A percentile compares a stretch with the other conserved stretches of the same genome.
Evolutionary conservation across 768 basidiomycete genomes (phyloP).

Genomic region (Lepiota subincarnata): DNA sequence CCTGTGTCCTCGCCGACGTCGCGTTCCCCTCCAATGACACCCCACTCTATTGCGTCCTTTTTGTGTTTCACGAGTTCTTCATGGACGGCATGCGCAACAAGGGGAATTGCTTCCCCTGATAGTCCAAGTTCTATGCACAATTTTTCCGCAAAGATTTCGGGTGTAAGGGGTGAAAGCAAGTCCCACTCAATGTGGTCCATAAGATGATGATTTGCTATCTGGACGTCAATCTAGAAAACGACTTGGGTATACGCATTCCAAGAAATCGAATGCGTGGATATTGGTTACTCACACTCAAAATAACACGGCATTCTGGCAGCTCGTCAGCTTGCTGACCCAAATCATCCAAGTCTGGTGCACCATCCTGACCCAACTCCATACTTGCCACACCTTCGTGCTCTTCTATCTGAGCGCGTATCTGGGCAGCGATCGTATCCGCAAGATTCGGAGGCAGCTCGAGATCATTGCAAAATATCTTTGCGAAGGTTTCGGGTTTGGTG

Average conservation of each 20-base stretch:
- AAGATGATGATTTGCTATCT: slow-evolving; percentile 87
- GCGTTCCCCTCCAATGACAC: slow-evolving; percentile 65
- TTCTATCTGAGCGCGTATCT: slow-evolving; percentile 88
- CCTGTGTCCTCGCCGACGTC: slow-evolving; percentile 27
- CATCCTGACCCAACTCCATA: slow-evolving; percentile 68
- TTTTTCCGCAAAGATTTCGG: slow-evolving; percentile 75
- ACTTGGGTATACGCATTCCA: background rate
- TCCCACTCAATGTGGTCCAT: slow-evolving; percentile 99
- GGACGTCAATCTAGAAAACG: slow-evolving; percentile 84
- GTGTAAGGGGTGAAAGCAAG: slow-evolving; percentile 86
- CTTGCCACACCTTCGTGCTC: slow-evolving; percentile 82
- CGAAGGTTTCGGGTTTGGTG: slow-evolving; percentile 83
- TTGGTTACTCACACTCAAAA: slow-evolving; percentile 60
- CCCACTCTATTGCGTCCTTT: slow-evolving; percentile 92
- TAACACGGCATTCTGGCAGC: slow-evolving; percentile 74
- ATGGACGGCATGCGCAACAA: slow-evolving; percentile 90
- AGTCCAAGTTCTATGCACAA: slow-evolving; percentile 87
- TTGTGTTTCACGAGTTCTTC: slow-evolving; percentile 96
- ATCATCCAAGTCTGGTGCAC: slow-evolving; percentile 43
- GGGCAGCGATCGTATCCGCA: slow-evolving; percentile 75
- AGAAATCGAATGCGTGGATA: background rate
- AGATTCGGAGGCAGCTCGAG: slow-evolving; percentile 71
- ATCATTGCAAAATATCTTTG: slow-evolving; percentile 83
- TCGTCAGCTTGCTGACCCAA: slow-evolving; percentile 45
- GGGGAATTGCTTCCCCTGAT: slow-evolving; percentile 79